A percentile compares a stretch with the other conserved stretches of the same genome.
These are phyloP conservation scores for Claviceps arundinis DNA, from an alignment of 2,329 filamentous ascomycete species.

Conservation along the genomic window DNA sequence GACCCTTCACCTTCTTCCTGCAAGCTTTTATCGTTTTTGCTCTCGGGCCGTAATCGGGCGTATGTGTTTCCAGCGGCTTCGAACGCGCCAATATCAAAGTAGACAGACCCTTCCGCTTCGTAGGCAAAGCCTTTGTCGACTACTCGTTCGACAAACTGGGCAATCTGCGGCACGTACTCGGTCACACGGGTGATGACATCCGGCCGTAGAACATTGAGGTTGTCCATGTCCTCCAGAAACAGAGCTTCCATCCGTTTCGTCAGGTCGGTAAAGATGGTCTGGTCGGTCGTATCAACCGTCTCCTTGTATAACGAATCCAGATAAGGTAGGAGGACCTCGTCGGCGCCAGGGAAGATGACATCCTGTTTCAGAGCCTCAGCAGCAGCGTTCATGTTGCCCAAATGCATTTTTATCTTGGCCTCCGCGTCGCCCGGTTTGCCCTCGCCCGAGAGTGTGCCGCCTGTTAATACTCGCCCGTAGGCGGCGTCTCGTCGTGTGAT, in stretches of 20 bases:
- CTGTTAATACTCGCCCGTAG: constrained; percentile 41
- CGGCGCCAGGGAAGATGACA: constrained; percentile 39
- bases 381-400: constrained; percentile 47
- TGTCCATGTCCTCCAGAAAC: constrained; percentile 79
- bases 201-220: constrained; percentile 71
- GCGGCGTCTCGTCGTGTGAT: constrained; percentile 32
- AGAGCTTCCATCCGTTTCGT: constrained; percentile 77
- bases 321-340: constrained; percentile 66
- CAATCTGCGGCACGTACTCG: constrained; percentile 81
- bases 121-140: constrained; percentile 82
- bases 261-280: constrained; percentile 71
- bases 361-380: constrained; percentile 33
- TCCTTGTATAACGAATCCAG: constrained; percentile 59
- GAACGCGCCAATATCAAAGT: constrained; percentile 83
- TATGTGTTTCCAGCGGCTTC: constrained; percentile 77
- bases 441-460: constrained; percentile 41
- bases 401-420: constrained; percentile 83
- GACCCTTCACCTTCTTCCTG: constrained; percentile 86
- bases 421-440: constrained; percentile 60
- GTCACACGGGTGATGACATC: constrained; percentile 82
- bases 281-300: constrained; percentile 46
- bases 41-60: constrained; percentile 73
- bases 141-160: constrained; percentile 69
- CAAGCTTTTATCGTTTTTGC: constrained; percentile 67
- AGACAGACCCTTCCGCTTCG: constrained; percentile 69